Conservation (phyloP, 257 asterid species). For the Rehmannia glutinosa region DNA sequence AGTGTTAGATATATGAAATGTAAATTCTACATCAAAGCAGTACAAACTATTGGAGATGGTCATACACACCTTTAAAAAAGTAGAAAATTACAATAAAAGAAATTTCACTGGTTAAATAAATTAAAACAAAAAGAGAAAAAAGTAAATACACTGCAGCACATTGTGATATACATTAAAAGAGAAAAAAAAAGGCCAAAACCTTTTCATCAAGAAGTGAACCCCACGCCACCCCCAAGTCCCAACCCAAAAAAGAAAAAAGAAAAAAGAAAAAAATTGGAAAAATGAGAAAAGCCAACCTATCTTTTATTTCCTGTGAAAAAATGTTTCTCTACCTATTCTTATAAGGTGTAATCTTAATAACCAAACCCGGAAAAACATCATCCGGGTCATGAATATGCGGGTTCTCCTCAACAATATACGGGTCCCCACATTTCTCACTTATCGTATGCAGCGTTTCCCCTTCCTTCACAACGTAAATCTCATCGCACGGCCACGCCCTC, state of each 20-base stretch:
- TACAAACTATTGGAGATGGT: too few relatives aligned
- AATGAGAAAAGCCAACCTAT: background rate
- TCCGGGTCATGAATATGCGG: conserved; percentile 90
- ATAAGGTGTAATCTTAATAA: conserved; percentile 65
- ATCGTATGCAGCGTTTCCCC: conserved; percentile 80
- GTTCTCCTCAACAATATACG: conserved; percentile 79
- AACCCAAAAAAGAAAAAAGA: background rate
- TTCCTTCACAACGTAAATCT: conserved; percentile 69
- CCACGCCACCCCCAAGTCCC: too few relatives aligned
- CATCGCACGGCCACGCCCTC: conserved; percentile 59
- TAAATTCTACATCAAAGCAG: too few relatives aligned
- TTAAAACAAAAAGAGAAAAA: background rate
- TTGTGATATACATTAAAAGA: too few relatives aligned
- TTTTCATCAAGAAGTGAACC: background rate
- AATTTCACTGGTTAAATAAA: background rate
- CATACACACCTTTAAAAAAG: too few relatives aligned
- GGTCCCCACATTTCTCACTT: conserved; percentile 80
- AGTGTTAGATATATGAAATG: too few relatives aligned
- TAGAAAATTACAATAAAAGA: background rate
- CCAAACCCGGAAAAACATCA: conserved; percentile 83
- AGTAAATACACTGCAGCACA: background rate
- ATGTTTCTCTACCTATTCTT: conserved; percentile 22
- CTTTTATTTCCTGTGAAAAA: background rate
- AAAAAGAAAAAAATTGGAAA: background rate
- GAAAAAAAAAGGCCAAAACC: too few relatives aligned